Evolutionary conservation across 345 rosid species (phyloP).

Genomic region (Salix caprea): DNA sequence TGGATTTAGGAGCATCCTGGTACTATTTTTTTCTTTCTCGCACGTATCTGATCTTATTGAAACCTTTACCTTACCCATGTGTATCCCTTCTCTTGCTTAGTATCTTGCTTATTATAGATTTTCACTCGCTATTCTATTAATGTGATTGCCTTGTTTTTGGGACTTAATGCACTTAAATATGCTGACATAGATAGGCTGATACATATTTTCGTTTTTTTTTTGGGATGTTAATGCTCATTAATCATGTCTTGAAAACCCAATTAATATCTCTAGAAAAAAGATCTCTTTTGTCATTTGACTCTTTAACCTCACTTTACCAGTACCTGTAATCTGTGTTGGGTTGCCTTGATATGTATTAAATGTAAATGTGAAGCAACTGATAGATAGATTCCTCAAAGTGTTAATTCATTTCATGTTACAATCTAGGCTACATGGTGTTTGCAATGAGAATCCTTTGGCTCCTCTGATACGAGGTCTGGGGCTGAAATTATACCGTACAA

Average conservation of each 20-base stretch:
- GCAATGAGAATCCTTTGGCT: slow-evolving; percentile 88
- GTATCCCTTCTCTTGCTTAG: background rate
- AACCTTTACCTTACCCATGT: background rate
- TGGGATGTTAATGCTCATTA: background rate
- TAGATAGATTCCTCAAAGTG: background rate
- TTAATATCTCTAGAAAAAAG: background rate
- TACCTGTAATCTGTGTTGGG: background rate
- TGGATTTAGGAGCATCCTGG: slow-evolving; percentile 98
- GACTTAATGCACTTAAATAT: background rate
- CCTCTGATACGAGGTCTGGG: slow-evolving; percentile 71
- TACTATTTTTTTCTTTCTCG: slow-evolving; percentile 10
- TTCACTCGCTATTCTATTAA: background rate
- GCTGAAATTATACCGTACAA: slow-evolving; percentile 74
- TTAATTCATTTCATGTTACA: background rate
- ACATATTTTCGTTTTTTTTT: background rate
- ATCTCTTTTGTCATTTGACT: background rate
- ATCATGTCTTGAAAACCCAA: background rate
- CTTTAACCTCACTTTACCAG: background rate
- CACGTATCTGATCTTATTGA: background rate
- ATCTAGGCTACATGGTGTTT: slow-evolving; percentile 86
- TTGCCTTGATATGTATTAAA: background rate
- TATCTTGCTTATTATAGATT: background rate
- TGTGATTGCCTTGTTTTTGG: background rate
- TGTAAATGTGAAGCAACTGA: background rate
- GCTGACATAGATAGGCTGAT: background rate